phyloP scores from a whole-genome alignment of 441 rosid species.

The Aquilaria agallochum region DNA sequence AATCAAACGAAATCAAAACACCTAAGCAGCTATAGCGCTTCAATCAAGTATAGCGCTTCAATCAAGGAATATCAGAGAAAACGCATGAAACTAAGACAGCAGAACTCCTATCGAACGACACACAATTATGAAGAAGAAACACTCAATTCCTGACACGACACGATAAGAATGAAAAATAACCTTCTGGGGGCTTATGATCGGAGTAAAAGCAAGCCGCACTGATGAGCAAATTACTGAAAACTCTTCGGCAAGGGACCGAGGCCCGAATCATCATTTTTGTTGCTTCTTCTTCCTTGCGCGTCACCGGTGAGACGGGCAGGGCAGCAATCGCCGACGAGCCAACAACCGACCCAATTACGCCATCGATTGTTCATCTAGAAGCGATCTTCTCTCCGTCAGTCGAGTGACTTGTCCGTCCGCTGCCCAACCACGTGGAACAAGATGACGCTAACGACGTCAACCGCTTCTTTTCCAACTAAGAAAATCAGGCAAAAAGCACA shows the following conservation, averaged over 20 bases:
- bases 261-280: slow-evolving; percentile 27
- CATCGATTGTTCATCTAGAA: no score
- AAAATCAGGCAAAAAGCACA: no score
- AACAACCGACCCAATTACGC: no score
- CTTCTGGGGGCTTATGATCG: slow-evolving; percentile 36
- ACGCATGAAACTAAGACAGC: neutral
- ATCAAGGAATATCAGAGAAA: slow-evolving; percentile 1
- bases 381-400: neutral
- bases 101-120: neutral
- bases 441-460: neutral
- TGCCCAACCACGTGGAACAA: neutral
- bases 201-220: slow-evolving; percentile 34
- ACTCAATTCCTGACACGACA: no score
- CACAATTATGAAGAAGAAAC: no score
- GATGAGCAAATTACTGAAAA: slow-evolving; percentile 16
- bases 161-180: slow-evolving; percentile 1
- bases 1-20: neutral
- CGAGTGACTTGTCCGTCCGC: neutral
- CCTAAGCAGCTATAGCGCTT: neutral
- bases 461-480: no score
- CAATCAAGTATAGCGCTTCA: neutral
- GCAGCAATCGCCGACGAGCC: neutral
- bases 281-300: neutral
- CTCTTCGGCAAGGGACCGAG: slow-evolving; percentile 32
- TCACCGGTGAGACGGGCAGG: neutral